A percentile compares a stretch with the other conserved stretches of the same genome.
Evolutionary conservation across 768 basidiomycete genomes (phyloP).

Genomic region (Suillus paluster): DNA sequence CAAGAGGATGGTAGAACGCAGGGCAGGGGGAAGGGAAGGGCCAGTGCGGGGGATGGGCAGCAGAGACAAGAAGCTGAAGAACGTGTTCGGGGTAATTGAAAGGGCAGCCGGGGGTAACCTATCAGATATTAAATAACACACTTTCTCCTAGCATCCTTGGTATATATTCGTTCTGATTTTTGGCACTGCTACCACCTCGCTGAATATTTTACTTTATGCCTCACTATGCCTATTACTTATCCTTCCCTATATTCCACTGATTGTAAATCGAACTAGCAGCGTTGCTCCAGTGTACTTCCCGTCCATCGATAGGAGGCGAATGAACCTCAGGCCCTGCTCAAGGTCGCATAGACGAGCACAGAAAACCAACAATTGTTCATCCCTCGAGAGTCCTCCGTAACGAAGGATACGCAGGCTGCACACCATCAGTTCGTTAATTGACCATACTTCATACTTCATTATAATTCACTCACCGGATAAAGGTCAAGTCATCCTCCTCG

Average conservation of each 20-base stretch:
- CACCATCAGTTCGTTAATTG: constrained; percentile 2
- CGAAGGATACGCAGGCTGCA: constrained; percentile 18
- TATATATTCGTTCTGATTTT: background rate
- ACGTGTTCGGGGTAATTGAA: constrained; percentile 59
- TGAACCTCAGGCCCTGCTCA: constrained; percentile 50
- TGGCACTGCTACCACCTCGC: background rate
- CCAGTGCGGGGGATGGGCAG: constrained; percentile 24
- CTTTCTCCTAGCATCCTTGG: background rate
- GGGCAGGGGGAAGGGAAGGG: constrained; percentile 22
- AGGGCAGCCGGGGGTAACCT: constrained; percentile 67
- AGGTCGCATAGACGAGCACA: constrained; percentile 55
- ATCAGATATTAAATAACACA: constrained; percentile 36
- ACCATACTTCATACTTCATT: background rate
- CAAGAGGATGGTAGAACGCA: constrained; percentile 29
- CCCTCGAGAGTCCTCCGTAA: constrained; percentile 47
- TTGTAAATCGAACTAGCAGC: constrained; percentile 33
- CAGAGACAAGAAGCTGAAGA: constrained; percentile 43
- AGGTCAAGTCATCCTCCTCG: constrained; percentile 53
- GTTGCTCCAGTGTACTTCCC: constrained; percentile 46
- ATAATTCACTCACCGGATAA: constrained; percentile 46
- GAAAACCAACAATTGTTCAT: constrained; percentile 54
- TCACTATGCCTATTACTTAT: background rate
- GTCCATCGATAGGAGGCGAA: constrained; percentile 52
- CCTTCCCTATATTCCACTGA: background rate
- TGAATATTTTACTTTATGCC: constrained; percentile 2